Evolutionary conservation across 108 stramenopile species (phyloP).

Genomic region (Cyclostephanos invisitatus): DNA sequence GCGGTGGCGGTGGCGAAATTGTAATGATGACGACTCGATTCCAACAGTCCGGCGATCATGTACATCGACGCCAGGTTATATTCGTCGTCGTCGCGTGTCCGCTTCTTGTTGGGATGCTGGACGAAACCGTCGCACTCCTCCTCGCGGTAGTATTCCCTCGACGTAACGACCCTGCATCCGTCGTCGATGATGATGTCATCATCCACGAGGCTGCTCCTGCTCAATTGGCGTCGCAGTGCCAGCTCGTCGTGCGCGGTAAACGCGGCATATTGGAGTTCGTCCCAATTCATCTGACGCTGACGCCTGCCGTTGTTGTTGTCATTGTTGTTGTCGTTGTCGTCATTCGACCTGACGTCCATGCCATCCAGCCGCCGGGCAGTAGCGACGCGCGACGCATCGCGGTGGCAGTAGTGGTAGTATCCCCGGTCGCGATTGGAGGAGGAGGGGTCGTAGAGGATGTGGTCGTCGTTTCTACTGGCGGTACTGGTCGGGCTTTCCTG

Average conservation of each 20-base stretch:
- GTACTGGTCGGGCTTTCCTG: too few species aligned
- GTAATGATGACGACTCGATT: slow-evolving; percentile 25
- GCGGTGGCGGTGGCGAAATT: too few species aligned
- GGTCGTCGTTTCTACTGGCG: too few species aligned
- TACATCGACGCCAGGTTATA: slow-evolving; percentile 6
- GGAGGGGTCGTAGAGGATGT: too few species aligned
- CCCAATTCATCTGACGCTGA: slow-evolving; percentile 16
- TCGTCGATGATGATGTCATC: slow-evolving; percentile 16
- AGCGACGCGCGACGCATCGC: too few species aligned
- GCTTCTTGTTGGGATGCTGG: not conserved
- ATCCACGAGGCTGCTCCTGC: slow-evolving; percentile 12
- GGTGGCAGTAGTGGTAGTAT: too few species aligned
- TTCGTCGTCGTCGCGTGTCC: not conserved
- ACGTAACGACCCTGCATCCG: slow-evolving; percentile 15
- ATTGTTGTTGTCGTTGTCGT: not conserved
- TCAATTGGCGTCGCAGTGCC: too few species aligned
- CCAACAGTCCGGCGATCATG: slow-evolving; percentile 14
- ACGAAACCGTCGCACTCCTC: not conserved
- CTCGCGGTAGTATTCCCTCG: slow-evolving; percentile 17
- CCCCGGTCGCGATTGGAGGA: too few species aligned
- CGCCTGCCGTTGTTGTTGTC: slow-evolving; percentile 16
- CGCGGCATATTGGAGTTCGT: slow-evolving; percentile 30
- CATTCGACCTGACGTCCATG: not conserved
- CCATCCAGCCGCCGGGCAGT: too few species aligned
- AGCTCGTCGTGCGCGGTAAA: slow-evolving; percentile 22